Base-by-base conservation (phyloP, 2,329 filamentous ascomycete genomes). In the Anthostomella pinea region DNA sequence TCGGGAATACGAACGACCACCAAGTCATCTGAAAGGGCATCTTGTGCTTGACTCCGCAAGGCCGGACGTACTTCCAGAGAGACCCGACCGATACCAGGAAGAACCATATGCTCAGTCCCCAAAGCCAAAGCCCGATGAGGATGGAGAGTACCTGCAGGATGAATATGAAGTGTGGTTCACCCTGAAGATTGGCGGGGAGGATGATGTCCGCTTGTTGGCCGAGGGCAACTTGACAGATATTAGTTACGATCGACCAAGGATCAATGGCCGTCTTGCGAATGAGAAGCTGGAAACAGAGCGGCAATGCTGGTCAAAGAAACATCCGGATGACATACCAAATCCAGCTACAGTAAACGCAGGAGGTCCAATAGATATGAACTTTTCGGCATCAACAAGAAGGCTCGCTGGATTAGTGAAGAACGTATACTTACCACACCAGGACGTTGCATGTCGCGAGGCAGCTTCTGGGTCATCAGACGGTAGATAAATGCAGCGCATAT, bases 401-500 rank as follows among this genome's bases (percentile, higher is more conserved):
- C 22, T 10, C n/a, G 23, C 4, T 3, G 16, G 13, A 14, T 25
- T 10, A 4, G 14, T 8, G 8, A 10, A 35, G 9, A 18, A 14
- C 8, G n/a, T n/a, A n/a, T 23, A 53, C 63, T 44, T 51, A 72
- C 70, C 40, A 94, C 88, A 52, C 84, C 87, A 1, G 87, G 87
- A 8, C 87, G 77, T 14, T 87, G 73, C 26, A 75, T 80, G 54
- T 91, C 87, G 36, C 77, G 73, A 0, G 87, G 87, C 0, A 94
- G 69, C 53, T 93, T 93, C 54, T 91, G 85, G 0, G 87, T 91
- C 87, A 93, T 93, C 18, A 94, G 72, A 19, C 87, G 79, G 58
- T 93, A 93, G 32, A 94, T 77, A 56, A 90, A 93, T 32, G 87
- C 85, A 1, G 84, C 79, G 45, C 88, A 89, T 17, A 94, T 85